A percentile compares a stretch with the other conserved stretches of the same genome.
Evolutionary conservation across 2,329 filamentous ascomycete genomes (phyloP).

Genomic region (Calonectria hongkongensis): DNA sequence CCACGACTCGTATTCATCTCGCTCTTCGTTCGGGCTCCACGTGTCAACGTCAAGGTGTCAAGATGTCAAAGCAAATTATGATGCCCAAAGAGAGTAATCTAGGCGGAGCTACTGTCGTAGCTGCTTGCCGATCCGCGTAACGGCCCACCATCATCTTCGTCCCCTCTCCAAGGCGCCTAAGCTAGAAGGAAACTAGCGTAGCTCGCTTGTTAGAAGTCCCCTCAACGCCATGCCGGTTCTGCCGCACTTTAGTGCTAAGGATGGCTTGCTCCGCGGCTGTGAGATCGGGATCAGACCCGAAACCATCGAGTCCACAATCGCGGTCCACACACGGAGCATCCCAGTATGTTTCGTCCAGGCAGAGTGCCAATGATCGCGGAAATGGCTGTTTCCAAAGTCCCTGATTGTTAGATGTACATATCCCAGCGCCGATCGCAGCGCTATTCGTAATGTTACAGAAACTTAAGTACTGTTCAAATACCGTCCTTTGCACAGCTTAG

Average conservation of each 20-base stretch:
- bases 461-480: background rate
- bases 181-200: background rate
- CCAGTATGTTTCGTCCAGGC: background rate
- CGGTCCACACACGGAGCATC: background rate
- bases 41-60: slow-evolving; percentile 19
- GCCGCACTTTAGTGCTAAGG: background rate
- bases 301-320: background rate
- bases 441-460: background rate
- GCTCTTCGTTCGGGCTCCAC: background rate
- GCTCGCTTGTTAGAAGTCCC: background rate
- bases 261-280: background rate
- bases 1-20: background rate
- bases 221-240: background rate
- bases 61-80: slow-evolving; percentile 6
- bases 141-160: background rate
- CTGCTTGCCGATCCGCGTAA: background rate
- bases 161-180: background rate
- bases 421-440: background rate
- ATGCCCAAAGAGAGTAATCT: background rate
- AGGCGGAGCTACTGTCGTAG: background rate
- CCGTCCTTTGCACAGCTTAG: background rate
- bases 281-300: slow-evolving; percentile 15
- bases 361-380: background rate
- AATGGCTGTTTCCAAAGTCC: slow-evolving; percentile 6
- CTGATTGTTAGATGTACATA: background rate